Base-by-base conservation (phyloP, 768 basidiomycete genomes). In the Artomyces pyxidatus region DNA sequence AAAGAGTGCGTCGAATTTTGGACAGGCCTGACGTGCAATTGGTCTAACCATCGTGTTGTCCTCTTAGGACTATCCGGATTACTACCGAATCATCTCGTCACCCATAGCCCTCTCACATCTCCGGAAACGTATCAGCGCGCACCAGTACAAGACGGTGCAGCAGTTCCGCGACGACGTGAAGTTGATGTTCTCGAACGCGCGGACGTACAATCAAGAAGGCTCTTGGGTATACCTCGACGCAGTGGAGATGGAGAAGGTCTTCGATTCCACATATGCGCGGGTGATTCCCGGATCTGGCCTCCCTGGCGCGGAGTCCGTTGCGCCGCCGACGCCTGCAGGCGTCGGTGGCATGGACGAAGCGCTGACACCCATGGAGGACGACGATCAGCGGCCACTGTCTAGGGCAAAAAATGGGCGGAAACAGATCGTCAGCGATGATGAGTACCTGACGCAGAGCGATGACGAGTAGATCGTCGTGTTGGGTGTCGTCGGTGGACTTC, bases 201-300 rank as follows among this genome's bases (percentile, higher is more conserved):
- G 88, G 58, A 87, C 81, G 38, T 98, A 91, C 73, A 97, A 97
- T 64, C 84, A 87, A 65, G 91, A 95, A 66, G 91, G 87, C 1
- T 94, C 91, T 0, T 91, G 89, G 87, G 92, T 96, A 30, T 95
- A 93, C 66, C 74, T 87, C 52, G 91, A 95, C 53, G 93, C 95
- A 7, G 87, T 90, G 42, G 88, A 91, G 70, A 90, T 94, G 87
- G 87, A 95, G 68, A 88, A 86, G 61, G 82, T 83, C 42, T 92
- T 94, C 63, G 76, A 86, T 51, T 71, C 79, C 23, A 71, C 83
- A 8, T 90, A 83, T 59, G 75, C 81, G 37, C 77, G 77, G 29
- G 66, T 72, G 44, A 81, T 85, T 39, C 71, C 67, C 12, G 85
- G 84, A 19, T 81, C 78, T 37, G 85, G 83, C 38, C 70, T 89